Base-by-base conservation (phyloP, 176 grass and related monocot species). In the Rhipidocladum racemiflorum region DNA sequence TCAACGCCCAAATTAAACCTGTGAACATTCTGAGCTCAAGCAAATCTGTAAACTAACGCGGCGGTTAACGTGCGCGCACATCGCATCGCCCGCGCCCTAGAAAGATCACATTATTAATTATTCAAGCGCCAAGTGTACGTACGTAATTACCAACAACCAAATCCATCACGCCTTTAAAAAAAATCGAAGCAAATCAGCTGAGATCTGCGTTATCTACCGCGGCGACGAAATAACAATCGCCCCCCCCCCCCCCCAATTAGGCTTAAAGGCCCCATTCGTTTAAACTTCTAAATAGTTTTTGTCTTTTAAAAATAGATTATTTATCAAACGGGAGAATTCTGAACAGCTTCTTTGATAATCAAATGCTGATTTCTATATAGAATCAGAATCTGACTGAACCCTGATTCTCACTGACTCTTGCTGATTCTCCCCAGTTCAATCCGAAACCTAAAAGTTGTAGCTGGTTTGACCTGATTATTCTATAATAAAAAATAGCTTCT, bases 91-190 rank as follows among this genome's bases (percentile, higher is more conserved):
- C 18, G 15, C 11, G 12, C 70, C 65, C 64, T 24, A 70, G 51
- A 55, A 85, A 69, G 74, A 85, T 77, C 74, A 61, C 27, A 44
- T 61, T n/a, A n/a, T 34, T 76, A 14, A 38, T 32, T 32, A 66
- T 39, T 4, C 9, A 24, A 68, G 11, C 6, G 59, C 46, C 9
- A 55, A 29, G n/a, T 16, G 35, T 6, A 35, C 48, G 6, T 32
- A 45, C 48, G 6, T 32, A 45, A 42, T 57, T 24, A 45, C 40
- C 36, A 70, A 24, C 20, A 14, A 34, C 54, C 35, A 4, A 4
- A 13, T 30, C 27, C 28, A 10, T 2, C 7, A 13, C 34, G 9
- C 23, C 35, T 38, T 30, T 56, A 28, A 39, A 77, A 39, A 77
- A 46, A 74, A 34, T 53, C 27, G 8, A 14, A 18, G 27, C 70